Evolutionary conservation across 805 yeast species (phyloP).

Genomic region (Candida parachauliodes): DNA sequence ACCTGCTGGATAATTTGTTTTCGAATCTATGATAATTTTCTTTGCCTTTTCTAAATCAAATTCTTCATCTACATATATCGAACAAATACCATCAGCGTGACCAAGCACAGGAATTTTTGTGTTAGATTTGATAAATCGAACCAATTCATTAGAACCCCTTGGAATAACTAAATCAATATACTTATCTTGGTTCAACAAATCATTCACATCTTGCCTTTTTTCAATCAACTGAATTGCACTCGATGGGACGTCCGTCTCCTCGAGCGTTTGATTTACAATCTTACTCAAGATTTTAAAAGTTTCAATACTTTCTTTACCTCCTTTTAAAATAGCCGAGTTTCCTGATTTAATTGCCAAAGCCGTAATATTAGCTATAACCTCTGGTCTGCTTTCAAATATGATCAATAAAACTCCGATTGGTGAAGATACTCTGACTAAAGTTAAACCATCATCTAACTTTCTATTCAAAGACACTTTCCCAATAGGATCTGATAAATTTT

Average conservation of each 20-base stretch:
- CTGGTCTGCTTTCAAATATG: constrained; percentile 96
- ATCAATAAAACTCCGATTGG: constrained; percentile 93
- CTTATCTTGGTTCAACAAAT: constrained; percentile 76
- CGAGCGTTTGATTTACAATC: constrained; percentile 60
- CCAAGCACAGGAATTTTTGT: constrained; percentile 97
- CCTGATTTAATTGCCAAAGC: constrained; percentile 96
- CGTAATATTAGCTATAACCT: constrained; percentile 95
- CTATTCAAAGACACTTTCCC: constrained; percentile 84
- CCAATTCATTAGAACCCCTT: constrained; percentile 94
- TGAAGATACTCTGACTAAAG: constrained; percentile 76
- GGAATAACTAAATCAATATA: constrained; percentile 95
- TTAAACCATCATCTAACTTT: constrained; percentile 85
- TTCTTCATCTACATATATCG: constrained; percentile 74
- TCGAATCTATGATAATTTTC: constrained; percentile 75
- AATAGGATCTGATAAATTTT: constrained; percentile 83
- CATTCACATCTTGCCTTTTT: constrained; percentile 87
- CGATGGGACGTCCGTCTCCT: constrained; percentile 68
- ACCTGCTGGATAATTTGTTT: constrained; percentile 98
- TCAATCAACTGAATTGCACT: constrained; percentile 83
- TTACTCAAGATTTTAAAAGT: constrained; percentile 81
- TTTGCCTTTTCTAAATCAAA: constrained; percentile 79
- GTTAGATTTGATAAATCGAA: constrained; percentile 74
- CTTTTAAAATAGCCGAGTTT: constrained; percentile 93
- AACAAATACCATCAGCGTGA: constrained; percentile 97
- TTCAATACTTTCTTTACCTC: constrained; percentile 89